Base-by-base conservation (phyloP, 768 basidiomycete species). In the Tubosaeta sp. region DNA sequence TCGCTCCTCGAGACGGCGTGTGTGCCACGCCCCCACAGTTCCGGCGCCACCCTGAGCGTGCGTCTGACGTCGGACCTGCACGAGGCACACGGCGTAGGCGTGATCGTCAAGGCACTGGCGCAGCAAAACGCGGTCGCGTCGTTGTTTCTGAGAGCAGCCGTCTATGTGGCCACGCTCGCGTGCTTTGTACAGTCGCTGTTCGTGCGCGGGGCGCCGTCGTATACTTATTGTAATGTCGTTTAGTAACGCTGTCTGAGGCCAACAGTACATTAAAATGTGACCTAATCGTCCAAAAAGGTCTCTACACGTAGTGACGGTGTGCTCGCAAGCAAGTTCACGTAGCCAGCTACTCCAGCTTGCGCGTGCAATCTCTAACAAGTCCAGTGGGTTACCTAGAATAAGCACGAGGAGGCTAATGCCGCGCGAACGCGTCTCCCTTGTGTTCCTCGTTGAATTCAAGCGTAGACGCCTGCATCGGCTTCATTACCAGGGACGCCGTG, bases 321-420 rank as follows among this genome's bases (percentile, higher is more conserved):
- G 11, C 22, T 31, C 32, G 38, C 41, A 29, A 52, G 45, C 58
- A 59, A 59, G 59, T 55, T 53, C 56, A 42, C 51, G 69, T 71
- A 71, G 67, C 67, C 69, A 52, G 67, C 67, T 69, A 69, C 67
- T 50, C 50, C 25, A 57, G 44, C 55, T 59, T 65, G 65, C 54
- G 39, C 37, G 50, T 31, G 50, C 50, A 50, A 44, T 53, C 51
- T 54, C 26, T 19, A 53, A 60, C 50, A 58, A 49, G 32, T 34
- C 29, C 37, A 17, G 14, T 44, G 42, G 32, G 38, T 43, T 29
- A 34, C 32, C 32, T 10, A 14, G 25, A 25, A 25, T 14, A 27
- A 8, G 26, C 25, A 17, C 12, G 22, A 31, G 43, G 39, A 27
- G 32, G 51, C 27, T 47, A 53, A 31, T 19, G 54, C 32, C 53